A percentile compares a stretch with the other conserved stretches of the same genome.
phyloP scores from a whole-genome alignment of 1,139 yeast species.

The Pichia sp. region DNA sequence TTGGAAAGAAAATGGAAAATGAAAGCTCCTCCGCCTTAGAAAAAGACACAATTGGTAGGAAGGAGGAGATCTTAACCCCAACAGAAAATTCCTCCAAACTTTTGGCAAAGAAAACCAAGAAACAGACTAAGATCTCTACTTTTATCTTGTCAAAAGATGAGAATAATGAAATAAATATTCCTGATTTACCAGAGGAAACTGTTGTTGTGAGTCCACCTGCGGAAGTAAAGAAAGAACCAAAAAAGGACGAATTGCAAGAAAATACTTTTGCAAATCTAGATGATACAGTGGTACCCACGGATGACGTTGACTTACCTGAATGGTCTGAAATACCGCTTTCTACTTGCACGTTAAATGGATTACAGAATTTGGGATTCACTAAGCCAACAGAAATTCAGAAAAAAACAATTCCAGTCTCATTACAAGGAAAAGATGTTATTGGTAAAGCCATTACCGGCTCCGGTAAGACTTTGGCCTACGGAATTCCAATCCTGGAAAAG shows the following conservation, averaged over 20 bases:
- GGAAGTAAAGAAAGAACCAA: conserved; percentile 6
- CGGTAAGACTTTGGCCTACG: conserved; percentile 95
- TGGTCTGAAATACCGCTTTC: conserved; percentile 53
- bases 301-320: conserved; percentile 49
- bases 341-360: conserved; percentile 53
- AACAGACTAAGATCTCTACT: conserved; percentile 14
- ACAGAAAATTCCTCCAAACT: too few relatives aligned
- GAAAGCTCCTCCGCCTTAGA: too few relatives aligned
- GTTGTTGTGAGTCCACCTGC: conserved; percentile 16
- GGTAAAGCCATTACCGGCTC: conserved; percentile 99
- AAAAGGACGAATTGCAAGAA: conserved; percentile 14
- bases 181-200: conserved; percentile 16
- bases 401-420: conserved; percentile 68
- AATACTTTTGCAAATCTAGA: conserved; percentile 23
- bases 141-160: conserved; percentile 18
- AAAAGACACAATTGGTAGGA: too few relatives aligned
- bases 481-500: conserved; percentile 84
- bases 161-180: conserved; percentile 25
- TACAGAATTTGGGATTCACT: conserved; percentile 53
- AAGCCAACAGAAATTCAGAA: conserved; percentile 84
- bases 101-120: conserved; percentile 1
- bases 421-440: conserved; percentile 72
- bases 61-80: background rate
- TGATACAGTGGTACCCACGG: conserved; percentile 36
- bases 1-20: conserved; percentile 15